Conservation (phyloP, 176 grass and related monocot species). For the Bonia amplexicaulis region DNA sequence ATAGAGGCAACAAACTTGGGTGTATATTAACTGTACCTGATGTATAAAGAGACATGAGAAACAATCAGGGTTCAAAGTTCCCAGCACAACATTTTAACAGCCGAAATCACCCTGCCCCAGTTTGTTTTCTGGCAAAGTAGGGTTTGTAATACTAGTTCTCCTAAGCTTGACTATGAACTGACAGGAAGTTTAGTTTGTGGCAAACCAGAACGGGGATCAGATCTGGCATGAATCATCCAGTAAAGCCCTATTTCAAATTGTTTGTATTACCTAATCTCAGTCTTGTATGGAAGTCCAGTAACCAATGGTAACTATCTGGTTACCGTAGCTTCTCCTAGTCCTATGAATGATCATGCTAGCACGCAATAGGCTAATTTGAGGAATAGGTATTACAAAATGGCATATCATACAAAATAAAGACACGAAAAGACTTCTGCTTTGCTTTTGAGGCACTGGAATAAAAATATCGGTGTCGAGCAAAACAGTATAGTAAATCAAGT, state of each 20-base stretch:
- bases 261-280: neutral
- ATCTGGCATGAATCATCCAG: neutral
- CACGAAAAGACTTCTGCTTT: neutral
- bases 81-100: neutral
- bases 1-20: slow-evolving; percentile 87
- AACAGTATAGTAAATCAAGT: neutral
- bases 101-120: neutral
- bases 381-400: neutral
- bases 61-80: neutral
- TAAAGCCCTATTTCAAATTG: neutral
- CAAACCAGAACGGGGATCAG: neutral
- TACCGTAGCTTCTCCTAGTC: neutral
- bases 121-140: neutral
- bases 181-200: neutral
- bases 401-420: neutral
- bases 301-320: neutral
- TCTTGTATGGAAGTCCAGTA: neutral
- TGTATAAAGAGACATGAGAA: neutral
- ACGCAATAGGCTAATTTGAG: slow-evolving; percentile 1
- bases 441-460: neutral
- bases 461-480: neutral
- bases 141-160: neutral
- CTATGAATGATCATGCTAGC: slow-evolving; percentile 6
- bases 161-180: neutral
- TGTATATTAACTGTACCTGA: slow-evolving; percentile 95